Evolutionary conservation across 2,329 filamentous ascomycete species (phyloP), one percentile per base, ranked within the genome.

Genomic region (Plectosphaerella plurivora): DNA sequence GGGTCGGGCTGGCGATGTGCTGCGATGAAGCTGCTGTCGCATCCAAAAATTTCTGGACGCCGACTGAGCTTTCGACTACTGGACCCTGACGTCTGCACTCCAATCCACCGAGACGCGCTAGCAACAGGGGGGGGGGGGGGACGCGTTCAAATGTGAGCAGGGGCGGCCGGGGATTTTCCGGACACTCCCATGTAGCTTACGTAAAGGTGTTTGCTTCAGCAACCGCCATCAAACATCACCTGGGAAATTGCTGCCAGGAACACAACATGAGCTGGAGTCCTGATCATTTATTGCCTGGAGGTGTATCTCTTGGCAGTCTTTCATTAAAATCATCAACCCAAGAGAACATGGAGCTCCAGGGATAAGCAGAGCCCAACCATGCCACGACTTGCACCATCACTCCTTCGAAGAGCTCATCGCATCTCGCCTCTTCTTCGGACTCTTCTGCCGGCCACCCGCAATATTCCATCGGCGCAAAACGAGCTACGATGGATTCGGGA

Each of bases 401-500:
- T 87, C 47, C 67, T 87, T 54, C 74, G 76, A 57, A 73, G 69
- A 59, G 85, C 85, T 53, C 71, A 70, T 56, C 64, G 66, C 9
- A 73, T 79, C 59, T 82, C 83, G 16, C 73, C 78, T 1, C 69
- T 84, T 48, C 73, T 88, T 5, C 74, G 82, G 8, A 65, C 74
- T 2, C 77, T 93, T 5, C 77, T 93, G 2, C 81, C 77, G 14
- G 77, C 77, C 9, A 88, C 86, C 58, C 77, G 85, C 54, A 78
- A 83, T 60, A 63, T 91, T 3, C 63, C 67, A n/a, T 83, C 84
- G 4, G 84, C 87, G 6, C 73, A 74, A 51, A 84, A 83, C 62
- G 88, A 93, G 72, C 73, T 91, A 49, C 79, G 86, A 61, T 93
- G 88, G 89, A 79, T 93, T 50, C 75, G 73, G 49, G 77, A 87